A percentile compares a stretch with the other conserved stretches of the same genome.
phyloP scores from a whole-genome alignment of 495 filamentous ascomycete genomes.

The Apiosordaria backusii region DNA sequence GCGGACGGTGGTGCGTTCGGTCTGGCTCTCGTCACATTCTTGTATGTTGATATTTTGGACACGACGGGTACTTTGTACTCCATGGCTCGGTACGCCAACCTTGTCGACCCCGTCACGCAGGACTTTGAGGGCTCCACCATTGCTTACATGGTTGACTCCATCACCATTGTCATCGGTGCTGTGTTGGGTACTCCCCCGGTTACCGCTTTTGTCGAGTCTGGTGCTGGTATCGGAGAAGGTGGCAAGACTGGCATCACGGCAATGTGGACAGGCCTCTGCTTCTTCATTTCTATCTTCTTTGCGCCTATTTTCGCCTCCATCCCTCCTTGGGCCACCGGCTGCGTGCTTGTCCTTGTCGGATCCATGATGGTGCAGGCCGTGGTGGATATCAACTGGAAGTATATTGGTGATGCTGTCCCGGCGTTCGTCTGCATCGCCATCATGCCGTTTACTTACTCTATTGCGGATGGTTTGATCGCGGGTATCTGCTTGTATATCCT shows the following conservation, averaged over 20 bases:
- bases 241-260: conserved; percentile 78
- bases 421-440: conserved; percentile 75
- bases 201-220: conserved; percentile 79
- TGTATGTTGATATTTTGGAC: conserved; percentile 82
- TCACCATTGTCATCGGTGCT: conserved; percentile 72
- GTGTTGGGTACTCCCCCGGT: conserved; percentile 72
- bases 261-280: conserved; percentile 70
- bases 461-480: conserved; percentile 72
- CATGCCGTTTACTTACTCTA: conserved; percentile 84
- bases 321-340: conserved; percentile 79
- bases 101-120: conserved; percentile 67
- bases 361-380: conserved; percentile 74
- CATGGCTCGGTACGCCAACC: conserved; percentile 73
- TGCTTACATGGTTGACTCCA: conserved; percentile 75
- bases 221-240: conserved; percentile 80
- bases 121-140: conserved; percentile 77
- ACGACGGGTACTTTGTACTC: conserved; percentile 75
- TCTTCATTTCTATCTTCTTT: conserved; percentile 84
- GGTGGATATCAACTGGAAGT: conserved; percentile 79
- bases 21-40: conserved; percentile 75
- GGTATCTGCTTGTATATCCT: conserved; percentile 71
- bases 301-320: conserved; percentile 83
- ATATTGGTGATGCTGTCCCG: conserved; percentile 72
- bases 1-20: conserved; percentile 62
- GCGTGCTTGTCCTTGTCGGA: conserved; percentile 75